Base-by-base conservation (phyloP, 495 filamentous ascomycete species). In the Bombardia bombarda region DNA sequence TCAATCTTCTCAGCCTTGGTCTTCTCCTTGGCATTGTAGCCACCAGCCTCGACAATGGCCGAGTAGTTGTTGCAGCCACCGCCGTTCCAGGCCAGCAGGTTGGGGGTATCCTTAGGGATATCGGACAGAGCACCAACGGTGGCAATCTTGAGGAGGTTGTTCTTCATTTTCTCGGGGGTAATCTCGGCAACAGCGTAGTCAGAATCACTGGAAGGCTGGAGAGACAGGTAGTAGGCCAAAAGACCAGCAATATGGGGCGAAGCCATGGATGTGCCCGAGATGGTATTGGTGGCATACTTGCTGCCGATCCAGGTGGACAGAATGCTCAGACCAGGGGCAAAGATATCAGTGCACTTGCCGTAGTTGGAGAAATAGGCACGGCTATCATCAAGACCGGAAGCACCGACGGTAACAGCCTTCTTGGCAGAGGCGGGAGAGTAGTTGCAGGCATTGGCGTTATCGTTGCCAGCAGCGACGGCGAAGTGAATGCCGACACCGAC, bases 321-420 rank as follows among this genome's bases (percentile, higher is more conserved):
- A 52, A 99, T 97, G 81, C 88, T 95, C 37, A 97, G 75, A 55
- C 93, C 93, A 40, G 93, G 93, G 43, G 89, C 93, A 61, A 99
- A 99, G 74, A 99, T 96, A 65, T 97, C 89, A 61, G 90, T 95
- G 77, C 93, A 99, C 78, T 89, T 90, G 63, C 93, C 93, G 68
- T 82, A 97, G 83, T 99, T 99, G 79, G 93, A 97, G 83, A 99
- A 99, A 79, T 97, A 99, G 50, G 93, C 93, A 67, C 93, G 90
- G 75, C 89, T 86, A 65, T 99, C 93, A 52, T 76, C 76, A 24
- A 99, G 76, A 45, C 86, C 94, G 16, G 88, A 94, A 48, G 93
- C 93, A 61, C 90, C 93, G 46, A 99, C 93, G 37, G 93, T 99
- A 56, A 99, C 82, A 42, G 93, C 90, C 61, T 90, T 87, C 53